phyloP scores from a whole-genome alignment of 2,329 filamentous ascomycete species.

The Trichoderma sp. region DNA sequence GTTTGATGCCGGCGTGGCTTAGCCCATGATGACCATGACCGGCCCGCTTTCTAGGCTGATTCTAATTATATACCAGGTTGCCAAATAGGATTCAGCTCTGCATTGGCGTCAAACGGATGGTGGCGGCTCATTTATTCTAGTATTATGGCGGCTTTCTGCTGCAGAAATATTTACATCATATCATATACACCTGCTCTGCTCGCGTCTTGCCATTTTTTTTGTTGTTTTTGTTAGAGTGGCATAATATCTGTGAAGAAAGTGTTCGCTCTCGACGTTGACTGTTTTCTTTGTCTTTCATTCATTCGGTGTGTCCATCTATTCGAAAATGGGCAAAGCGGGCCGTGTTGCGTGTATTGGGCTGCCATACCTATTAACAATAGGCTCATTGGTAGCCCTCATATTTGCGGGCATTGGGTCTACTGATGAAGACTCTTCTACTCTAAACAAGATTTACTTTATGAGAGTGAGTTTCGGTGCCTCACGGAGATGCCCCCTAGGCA shows the following conservation, averaged over 20 bases:
- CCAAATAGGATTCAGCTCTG: neutral
- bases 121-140: conserved; percentile 12
- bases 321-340: conserved; percentile 8
- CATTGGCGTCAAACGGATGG: conserved; percentile 2
- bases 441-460: conserved; percentile 10
- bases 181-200: neutral
- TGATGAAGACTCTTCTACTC: conserved; percentile 4
- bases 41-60: conserved; percentile 20
- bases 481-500: neutral
- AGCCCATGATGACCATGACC: conserved; percentile 16
- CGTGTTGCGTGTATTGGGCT: conserved; percentile 11
- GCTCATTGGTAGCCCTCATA: conserved; percentile 10
- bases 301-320: neutral
- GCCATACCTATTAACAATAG: conserved; percentile 18
- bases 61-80: conserved; percentile 10
- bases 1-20: conserved; percentile 15
- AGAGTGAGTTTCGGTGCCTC: neutral
- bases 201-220: neutral
- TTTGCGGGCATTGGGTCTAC: conserved; percentile 19
- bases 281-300: neutral
- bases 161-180: neutral
- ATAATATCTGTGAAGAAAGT: neutral
- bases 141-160: neutral
- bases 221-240: neutral
- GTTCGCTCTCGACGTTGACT: neutral